Base-by-base conservation (phyloP, 140 eudicot species). In the Cichorium intybus region DNA sequence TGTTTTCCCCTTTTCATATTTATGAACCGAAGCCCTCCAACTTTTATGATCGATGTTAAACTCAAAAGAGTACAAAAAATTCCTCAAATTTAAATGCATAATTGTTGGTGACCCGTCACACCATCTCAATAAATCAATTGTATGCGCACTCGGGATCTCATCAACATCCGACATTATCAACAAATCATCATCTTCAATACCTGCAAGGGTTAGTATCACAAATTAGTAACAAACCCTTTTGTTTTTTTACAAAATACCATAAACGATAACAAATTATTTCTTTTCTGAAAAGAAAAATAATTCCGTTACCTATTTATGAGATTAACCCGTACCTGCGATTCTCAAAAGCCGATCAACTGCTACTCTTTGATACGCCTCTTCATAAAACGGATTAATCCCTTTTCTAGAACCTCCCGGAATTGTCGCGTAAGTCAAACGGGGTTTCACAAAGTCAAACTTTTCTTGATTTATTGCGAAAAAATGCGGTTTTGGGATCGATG, bases 1-100 rank as follows among this genome's bases (percentile, higher is more conserved):
- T 0, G 90, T 84, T 27, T 63, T 75, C 6, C 84, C 82, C 24
- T 68, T 77, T 49, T 62, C 22, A 10, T 84, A 84, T 58, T 35
- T 35, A 16, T 84, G 86, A 4, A 80, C 81, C 0, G 90, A 80
- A 45, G 90, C 90, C 41, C 90, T 58, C 90, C 90, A 84, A 24
- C 90, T 84, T 33, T 55, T 60, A 2, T 74, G 68, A 9, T 34
- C 60, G 4, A 70, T 18, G 0, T 64, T 51, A 10, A 84, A 84
- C 77, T 84, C 90, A 6, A 73, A 84, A 0, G 90, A 84, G 47
- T 84, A 84, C 24, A 80, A 10, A 23, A 70, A 84, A 56, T 84
- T 84, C 54, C 26, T 77, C 3, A 84, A 33, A 15, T 80, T 67
- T 9, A 84, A 81, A 56, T 84, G 90, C 62, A 84, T 48, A 5